Base-by-base conservation (phyloP, 2,329 filamentous ascomycete genomes). In the Sarocladium strictum region DNA sequence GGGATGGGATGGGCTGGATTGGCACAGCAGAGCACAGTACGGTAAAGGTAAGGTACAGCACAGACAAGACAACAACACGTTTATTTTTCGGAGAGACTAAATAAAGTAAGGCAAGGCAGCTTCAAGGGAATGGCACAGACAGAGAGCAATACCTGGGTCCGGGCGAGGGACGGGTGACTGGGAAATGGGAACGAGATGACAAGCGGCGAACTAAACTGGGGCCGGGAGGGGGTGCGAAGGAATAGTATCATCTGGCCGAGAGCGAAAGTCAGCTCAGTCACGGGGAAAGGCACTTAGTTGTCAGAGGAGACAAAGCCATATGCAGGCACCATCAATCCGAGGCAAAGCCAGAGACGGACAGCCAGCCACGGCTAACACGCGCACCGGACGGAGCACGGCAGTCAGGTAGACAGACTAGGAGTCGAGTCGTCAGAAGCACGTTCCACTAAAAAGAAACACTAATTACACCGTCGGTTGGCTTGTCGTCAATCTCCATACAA, bases 11-110 rank as follows among this genome's bases (percentile, higher is more conserved):
- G 26, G 43, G 29, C 19, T 6, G 27, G 47, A 51, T 21, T 26
- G 29, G 29, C 17, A 23, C 17, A 45, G 40, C 7, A 23, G 17
- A 45, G 40, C 6, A 23, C 9, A 21, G 17, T 12, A 24, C 17
- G 23, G 38, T n/a, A 43, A 11, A 23, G 38, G n/a, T 11, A 21
- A 6, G 12, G 29, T 24, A 32, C 19, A 32, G 43, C 12, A 27
- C 23, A 23, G 43, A 51, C 47, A 51, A 51, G 29, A 35, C 17
- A 35, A 51, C 26, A 33, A 51, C 76, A 73, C 73, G 69, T 71
- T 75, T 76, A 77, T 74, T 64, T 32, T 52, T 52, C 56, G 71
- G 66, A 65, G 67, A 62, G 61, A 51, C 26, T 51, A 51, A 49
- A 51, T 32, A 32, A 35, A 51, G 47, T 24, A 33, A 51, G 47